phyloP scores from a whole-genome alignment of 306 rosid genomes.

The Vigna angularis region DNA sequence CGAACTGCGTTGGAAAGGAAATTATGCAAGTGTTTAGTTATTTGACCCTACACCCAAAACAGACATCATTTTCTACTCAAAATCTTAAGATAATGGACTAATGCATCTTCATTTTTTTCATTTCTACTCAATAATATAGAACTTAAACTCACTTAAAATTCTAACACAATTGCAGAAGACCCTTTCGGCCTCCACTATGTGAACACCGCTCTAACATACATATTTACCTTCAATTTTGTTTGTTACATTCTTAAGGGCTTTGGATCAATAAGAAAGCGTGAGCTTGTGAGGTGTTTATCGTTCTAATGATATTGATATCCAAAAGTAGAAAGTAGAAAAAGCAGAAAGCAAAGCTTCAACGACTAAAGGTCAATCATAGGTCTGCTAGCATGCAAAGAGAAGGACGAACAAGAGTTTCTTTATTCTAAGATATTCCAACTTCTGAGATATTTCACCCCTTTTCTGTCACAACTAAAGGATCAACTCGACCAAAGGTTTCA shows the following conservation, averaged over 20 bases:
- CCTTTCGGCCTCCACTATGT: slow-evolving; percentile 31
- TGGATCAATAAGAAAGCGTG: slow-evolving; percentile 15
- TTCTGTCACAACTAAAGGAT: neutral
- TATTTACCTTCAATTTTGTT: neutral
- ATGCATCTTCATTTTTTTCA: accelerated
- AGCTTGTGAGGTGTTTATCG: neutral
- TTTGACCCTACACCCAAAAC: no score
- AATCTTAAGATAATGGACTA: no score
- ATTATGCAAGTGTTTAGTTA: no score
- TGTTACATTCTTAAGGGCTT: slow-evolving; percentile 29
- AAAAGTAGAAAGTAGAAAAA: neutral
- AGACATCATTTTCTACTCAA: accelerated
- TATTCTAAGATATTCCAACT: slow-evolving; percentile 20
- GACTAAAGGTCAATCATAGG: slow-evolving; percentile 33
- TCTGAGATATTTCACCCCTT: neutral
- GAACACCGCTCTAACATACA: slow-evolving; percentile 31
- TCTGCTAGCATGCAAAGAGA: slow-evolving; percentile 14
- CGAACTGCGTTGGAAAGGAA: no score
- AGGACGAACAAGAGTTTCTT: neutral
- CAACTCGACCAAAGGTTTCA: neutral
- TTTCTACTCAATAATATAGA: no score
- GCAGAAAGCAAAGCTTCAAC: slow-evolving; percentile 22
- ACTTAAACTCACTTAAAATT: no score
- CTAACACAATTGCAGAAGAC: neutral
- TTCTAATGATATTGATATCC: slow-evolving; percentile 4